Base-by-base conservation (phyloP, 768 basidiomycete species). In the Pleurotus djamor region DNA sequence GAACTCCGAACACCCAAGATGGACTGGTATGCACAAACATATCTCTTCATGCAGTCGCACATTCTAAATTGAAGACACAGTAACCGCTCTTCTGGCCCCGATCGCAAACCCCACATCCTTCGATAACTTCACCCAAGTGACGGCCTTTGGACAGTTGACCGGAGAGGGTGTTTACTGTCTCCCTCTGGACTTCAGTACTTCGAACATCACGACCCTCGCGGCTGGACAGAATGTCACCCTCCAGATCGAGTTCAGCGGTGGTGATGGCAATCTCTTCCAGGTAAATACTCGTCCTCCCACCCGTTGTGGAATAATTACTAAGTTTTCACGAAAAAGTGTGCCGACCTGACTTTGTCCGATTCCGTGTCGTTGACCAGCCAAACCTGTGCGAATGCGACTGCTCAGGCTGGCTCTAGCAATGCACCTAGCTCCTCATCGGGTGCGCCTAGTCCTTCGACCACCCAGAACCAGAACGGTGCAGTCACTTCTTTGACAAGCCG, bases 211-310 rank as follows among this genome's bases (percentile, higher is more conserved):
- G 33, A 69, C 73, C 36, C 67, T 89, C 52, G 69, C 73, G 57
- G 78, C 87, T 60, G 90, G 91, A 7, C 78, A 83, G 16, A 87
- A 91, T 62, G 86, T 91, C 41, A 93, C 93, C 0, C 74, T 94
- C 50, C 86, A 90, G 76, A 65, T 92, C 21, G 63, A 83, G 33
- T 93, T 73, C 67, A 72, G 84, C 63, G 90, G 89, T 43, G 91
- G 90, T 37, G 92, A 94, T 66, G 86, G 85, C 17, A 49, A 67
- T 33, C 79, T 95, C 6, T 92, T 79, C 73, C 90, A 93, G 79
- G 89, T 83, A 65, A 45, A 72, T 41, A 16, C 0, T 45, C 1
- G 33, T 52, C 45, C 9, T 49, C 17, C 21, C 21, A 28, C 21
- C 21, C 21, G 1, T 28, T 28, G 21, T 28, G 3, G 21, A 28